Evolutionary conservation across 441 rosid genomes (phyloP), one percentile per base, ranked within the genome.

Genomic region (Kokia cookei): DNA sequence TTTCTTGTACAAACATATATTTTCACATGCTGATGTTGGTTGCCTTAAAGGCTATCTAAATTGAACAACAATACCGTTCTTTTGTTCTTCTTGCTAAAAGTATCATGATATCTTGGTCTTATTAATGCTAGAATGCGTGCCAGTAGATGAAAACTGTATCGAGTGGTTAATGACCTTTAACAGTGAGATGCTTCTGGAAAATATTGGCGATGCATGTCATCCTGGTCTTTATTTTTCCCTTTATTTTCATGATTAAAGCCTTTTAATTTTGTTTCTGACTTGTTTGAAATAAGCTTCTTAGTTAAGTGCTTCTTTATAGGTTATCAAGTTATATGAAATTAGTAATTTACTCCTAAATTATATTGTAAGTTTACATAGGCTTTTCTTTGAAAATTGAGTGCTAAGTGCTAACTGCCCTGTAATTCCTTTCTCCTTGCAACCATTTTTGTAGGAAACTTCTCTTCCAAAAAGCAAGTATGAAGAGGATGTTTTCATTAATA

Each of bases 391-490:
- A 45, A 48, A 67, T 7, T 13, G 2, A 13, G 42, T 47, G 55
- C 0, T 66, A 32, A 32, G 37, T 48, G 45, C 55, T 65, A 22
- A 43, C 35, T 19, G 70, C 24, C 17, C 3, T 17, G 2, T 68
- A 50, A 27, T 48, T 50, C 19, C 48, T 37, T 8, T 40, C 50
- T 54, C 26, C 68, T 0, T 40, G 40, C 19, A 19, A 64, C 40
- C 7, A 1, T 51, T 48, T 53, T n/a, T 27, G 69, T 71, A 82
- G 91, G 91, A 88, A 75, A 78, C 61, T 55, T 72, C 82, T 54
- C 77, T 90, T 66, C 94, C 92, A 1, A 86, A 78, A 82, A 88
- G 94, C 78, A 90, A 90, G 78, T 88, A 88, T 40, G 94, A 88
- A 57, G 93, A 86, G 76, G 88, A 90, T 71, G 73, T 83, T n/a